phyloP scores from a whole-genome alignment of 2,329 filamentous ascomycete species.

The Ceratocystis smalleyi region DNA sequence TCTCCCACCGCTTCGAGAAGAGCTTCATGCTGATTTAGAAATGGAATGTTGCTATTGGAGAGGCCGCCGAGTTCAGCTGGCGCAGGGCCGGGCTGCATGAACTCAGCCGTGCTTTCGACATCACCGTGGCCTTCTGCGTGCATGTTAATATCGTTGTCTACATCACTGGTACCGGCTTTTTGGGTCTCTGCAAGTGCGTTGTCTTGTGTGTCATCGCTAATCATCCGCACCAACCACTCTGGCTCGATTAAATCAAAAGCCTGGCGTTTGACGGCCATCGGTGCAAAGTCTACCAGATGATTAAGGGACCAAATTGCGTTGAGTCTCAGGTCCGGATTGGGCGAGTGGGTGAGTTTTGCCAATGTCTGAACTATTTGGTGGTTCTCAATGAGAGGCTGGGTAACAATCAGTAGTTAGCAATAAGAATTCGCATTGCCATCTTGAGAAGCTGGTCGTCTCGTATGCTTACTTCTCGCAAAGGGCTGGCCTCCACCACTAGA shows the following conservation, averaged over 20 bases:
- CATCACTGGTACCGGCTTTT: neutral
- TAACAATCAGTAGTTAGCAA: neutral
- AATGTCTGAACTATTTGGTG: slow-evolving; percentile 60
- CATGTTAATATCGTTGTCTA: slow-evolving; percentile 26
- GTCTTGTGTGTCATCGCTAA: slow-evolving; percentile 38
- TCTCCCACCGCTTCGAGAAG: slow-evolving; percentile 1
- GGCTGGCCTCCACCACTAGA: slow-evolving; percentile 73
- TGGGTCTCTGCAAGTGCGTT: slow-evolving; percentile 28
- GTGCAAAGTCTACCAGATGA: slow-evolving; percentile 57
- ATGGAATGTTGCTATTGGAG: slow-evolving; percentile 4
- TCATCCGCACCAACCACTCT: slow-evolving; percentile 65
- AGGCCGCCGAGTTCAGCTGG: slow-evolving; percentile 8
- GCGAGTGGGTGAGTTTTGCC: slow-evolving; percentile 70
- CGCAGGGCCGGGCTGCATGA: slow-evolving; percentile 5
- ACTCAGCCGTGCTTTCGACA: slow-evolving; percentile 28
- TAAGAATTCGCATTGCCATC: neutral
- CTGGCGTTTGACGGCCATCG: slow-evolving; percentile 57
- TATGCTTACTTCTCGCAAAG: slow-evolving; percentile 63
- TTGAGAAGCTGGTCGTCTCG: neutral
- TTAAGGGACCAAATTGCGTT: slow-evolving; percentile 91
- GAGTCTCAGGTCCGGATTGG: slow-evolving; percentile 61
- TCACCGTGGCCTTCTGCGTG: slow-evolving; percentile 47
- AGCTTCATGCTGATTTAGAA: slow-evolving; percentile 5
- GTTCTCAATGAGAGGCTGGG: slow-evolving; percentile 49
- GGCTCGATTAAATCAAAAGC: slow-evolving; percentile 60